Conservation (phyloP, 345 rosid genomes). For the Eucalyptus regnans region DNA sequence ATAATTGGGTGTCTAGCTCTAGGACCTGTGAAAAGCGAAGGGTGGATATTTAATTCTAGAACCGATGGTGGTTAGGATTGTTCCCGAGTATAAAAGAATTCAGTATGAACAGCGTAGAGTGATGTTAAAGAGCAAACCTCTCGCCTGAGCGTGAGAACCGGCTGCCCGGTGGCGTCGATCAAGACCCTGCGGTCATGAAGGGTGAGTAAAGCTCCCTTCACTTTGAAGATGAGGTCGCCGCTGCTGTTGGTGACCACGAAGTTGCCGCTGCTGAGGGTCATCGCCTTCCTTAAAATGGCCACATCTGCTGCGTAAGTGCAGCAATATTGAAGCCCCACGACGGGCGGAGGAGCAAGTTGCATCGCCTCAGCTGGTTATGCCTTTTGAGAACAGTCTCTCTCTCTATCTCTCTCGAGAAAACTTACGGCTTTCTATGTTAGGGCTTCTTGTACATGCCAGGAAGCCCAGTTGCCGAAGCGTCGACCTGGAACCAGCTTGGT, state of each 20-base stretch:
- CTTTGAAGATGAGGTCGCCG: constrained; percentile 7
- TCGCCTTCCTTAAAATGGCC: background rate
- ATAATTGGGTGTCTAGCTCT: background rate
- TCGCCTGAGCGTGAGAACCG: background rate
- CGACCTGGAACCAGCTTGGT: background rate
- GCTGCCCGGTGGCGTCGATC: background rate
- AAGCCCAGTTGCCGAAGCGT: background rate
- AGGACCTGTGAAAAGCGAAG: background rate
- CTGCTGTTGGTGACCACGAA: constrained; percentile 7
- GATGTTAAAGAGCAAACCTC: background rate
- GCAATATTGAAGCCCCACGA: constrained; percentile 5
- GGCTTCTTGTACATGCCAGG: background rate
- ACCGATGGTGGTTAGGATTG: background rate
- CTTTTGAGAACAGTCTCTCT: background rate
- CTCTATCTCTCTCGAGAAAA: background rate
- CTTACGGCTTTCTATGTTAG: background rate
- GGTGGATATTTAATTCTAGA: background rate
- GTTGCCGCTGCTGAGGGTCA: background rate
- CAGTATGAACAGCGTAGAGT: background rate
- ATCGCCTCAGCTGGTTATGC: background rate
- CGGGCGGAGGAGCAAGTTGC: background rate
- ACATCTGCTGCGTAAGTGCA: constrained; percentile 8
- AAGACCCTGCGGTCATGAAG: background rate
- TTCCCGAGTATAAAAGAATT: background rate
- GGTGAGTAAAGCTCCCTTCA: background rate